Percentiles rank a stretch among this genome's conserved stretches.
Evolutionary conservation across 2,329 filamentous ascomycete species (phyloP).

Genomic region (Thielaviopsis ethacetica): DNA sequence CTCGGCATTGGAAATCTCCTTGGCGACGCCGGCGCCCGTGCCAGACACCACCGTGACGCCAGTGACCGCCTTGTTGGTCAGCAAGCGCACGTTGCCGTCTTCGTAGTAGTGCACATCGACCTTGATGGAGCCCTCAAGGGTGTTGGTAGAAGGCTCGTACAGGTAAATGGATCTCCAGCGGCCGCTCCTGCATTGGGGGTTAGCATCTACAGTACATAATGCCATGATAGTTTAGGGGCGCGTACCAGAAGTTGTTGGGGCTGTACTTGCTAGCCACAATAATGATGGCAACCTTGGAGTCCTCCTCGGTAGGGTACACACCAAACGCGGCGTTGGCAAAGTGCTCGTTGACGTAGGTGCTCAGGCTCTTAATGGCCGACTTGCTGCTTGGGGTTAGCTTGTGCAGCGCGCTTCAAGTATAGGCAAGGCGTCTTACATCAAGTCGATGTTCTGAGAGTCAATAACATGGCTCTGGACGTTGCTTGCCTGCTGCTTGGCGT

Average conservation of each 20-base stretch:
- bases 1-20: slow-evolving; percentile 64
- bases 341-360: slow-evolving; percentile 68
- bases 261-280: slow-evolving; percentile 95
- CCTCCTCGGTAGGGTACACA: slow-evolving; percentile 64
- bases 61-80: slow-evolving; percentile 66
- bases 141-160: slow-evolving; percentile 50
- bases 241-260: slow-evolving; percentile 89
- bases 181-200: slow-evolving; percentile 55
- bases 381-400: slow-evolving; percentile 30
- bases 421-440: slow-evolving; percentile 45
- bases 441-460: slow-evolving; percentile 59
- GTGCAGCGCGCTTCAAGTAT: not conserved
- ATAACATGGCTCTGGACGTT: slow-evolving; percentile 61
- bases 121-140: slow-evolving; percentile 64
- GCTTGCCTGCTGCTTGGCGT: slow-evolving; percentile 69
- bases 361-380: slow-evolving; percentile 64
- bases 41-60: slow-evolving; percentile 40
- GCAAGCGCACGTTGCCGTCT: slow-evolving; percentile 87
- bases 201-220: not conserved
- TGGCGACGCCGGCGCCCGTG: slow-evolving; percentile 52
- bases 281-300: slow-evolving; percentile 61
- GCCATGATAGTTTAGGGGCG: not conserved
- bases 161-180: slow-evolving; percentile 86
- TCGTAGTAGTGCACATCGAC: slow-evolving; percentile 99
- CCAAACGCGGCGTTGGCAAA: slow-evolving; percentile 69